Percentiles rank a stretch among this genome's conserved stretches.
Evolutionary conservation across 192 early-diverging fungal species (phyloP).

Genomic region (Linnemannia schmuckeri): DNA sequence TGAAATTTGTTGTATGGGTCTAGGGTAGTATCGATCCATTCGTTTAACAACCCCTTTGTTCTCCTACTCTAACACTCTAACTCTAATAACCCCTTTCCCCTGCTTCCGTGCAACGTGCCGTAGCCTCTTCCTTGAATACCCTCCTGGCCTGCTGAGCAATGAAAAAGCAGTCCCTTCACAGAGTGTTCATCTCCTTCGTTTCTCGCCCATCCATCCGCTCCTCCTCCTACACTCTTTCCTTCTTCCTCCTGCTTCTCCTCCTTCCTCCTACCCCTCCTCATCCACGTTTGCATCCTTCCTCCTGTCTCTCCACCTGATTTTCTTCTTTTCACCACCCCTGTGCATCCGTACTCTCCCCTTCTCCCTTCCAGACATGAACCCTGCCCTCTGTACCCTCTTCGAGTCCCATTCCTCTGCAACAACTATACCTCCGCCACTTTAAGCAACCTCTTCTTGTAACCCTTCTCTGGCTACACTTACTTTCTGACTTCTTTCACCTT

Average conservation of each 20-base stretch:
- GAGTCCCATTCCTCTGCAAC: background rate
- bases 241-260: background rate
- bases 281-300: background rate
- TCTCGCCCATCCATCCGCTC: no score
- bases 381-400: background rate
- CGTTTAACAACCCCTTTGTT: background rate
- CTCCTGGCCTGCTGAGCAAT: background rate
- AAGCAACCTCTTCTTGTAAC: background rate
- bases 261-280: background rate
- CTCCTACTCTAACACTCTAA: background rate
- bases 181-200: no score
- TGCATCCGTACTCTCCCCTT: background rate
- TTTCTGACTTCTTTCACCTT: background rate
- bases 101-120: background rate
- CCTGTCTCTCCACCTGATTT: no score
- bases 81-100: background rate
- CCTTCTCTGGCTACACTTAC: background rate
- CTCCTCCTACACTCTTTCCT: no score
- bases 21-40: background rate
- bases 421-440: conserved; percentile 12
- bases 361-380: background rate
- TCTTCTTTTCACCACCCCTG: background rate
- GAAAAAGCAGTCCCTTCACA: background rate
- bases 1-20: background rate
- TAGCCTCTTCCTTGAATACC: no score